Evolutionary conservation across 768 basidiomycete genomes (phyloP).

Genomic region (Collybia nuda): DNA sequence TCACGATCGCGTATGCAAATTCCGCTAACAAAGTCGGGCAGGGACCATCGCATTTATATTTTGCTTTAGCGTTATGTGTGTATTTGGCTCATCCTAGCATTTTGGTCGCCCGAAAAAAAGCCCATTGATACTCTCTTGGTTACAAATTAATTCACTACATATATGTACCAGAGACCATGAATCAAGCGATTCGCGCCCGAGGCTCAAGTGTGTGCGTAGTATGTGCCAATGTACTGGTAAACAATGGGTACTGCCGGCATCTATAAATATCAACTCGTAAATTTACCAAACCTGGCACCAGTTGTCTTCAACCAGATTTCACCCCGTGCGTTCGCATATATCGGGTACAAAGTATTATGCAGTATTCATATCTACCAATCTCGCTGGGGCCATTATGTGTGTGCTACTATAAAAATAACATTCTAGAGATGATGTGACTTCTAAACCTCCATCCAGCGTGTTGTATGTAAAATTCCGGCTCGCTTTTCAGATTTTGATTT

Average conservation of each 20-base stretch:
- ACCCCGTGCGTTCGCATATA: conserved; percentile 5
- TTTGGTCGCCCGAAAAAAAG: not conserved
- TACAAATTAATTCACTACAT: conserved; percentile 6
- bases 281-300: not conserved
- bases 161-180: conserved; percentile 9
- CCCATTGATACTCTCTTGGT: conserved; percentile 1
- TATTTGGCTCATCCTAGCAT: no score
- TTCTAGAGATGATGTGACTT: not conserved
- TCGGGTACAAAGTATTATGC: conserved; percentile 9
- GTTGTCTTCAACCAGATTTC: conserved; percentile 8
- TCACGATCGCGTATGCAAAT: conserved; percentile 2
- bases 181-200: conserved; percentile 7
- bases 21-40: conserved; percentile 6
- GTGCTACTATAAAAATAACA: not conserved
- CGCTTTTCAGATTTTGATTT: not conserved
- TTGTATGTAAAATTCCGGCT: not conserved
- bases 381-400: conserved; percentile 4
- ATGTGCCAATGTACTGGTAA: conserved; percentile 3
- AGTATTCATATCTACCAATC: conserved; percentile 7
- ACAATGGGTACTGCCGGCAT: not conserved
- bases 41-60: conserved; percentile 8
- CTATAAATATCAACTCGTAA: not conserved
- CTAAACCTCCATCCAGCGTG: not conserved
- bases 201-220: conserved; percentile 7
- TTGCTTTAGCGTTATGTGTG: no score